A percentile compares a stretch with the other conserved stretches of the same genome.
phyloP scores from a whole-genome alignment of 2,329 filamentous ascomycete genomes.

The Penicillium frequentans region DNA sequence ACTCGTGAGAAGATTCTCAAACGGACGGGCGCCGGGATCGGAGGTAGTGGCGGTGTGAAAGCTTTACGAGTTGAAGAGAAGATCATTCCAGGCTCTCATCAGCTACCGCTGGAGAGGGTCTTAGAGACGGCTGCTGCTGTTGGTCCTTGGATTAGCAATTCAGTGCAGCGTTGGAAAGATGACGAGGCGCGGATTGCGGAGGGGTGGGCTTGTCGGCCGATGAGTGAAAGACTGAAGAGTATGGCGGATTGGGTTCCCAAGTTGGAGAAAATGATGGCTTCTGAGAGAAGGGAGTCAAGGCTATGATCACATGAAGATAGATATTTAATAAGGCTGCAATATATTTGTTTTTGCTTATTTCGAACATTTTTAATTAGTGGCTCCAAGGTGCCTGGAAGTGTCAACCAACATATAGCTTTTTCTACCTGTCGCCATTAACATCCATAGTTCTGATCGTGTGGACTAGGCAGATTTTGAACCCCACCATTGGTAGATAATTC shows the following conservation, averaged over 20 bases:
- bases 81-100: not conserved
- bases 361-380: no score
- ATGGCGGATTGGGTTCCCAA: slow-evolving; percentile 2
- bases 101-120: slow-evolving; percentile 5
- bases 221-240: not conserved
- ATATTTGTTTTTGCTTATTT: not conserved
- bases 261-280: not conserved
- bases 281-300: not conserved
- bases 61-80: not conserved
- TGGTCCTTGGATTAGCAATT: slow-evolving; percentile 3
- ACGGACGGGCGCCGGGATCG: slow-evolving; percentile 20
- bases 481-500: no score
- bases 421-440: no score
- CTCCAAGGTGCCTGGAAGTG: no score
- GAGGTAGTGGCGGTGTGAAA: slow-evolving; percentile 13
- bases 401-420: no score
- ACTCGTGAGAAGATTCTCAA: slow-evolving; percentile 16
- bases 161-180: not conserved
- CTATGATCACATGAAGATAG: not conserved
- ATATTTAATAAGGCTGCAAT: not conserved
- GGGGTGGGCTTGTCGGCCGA: slow-evolving; percentile 1
- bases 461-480: no score
- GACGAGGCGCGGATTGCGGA: slow-evolving; percentile 3
- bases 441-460: no score
- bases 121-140: slow-evolving; percentile 1